phyloP scores from a whole-genome alignment of 768 basidiomycete genomes.

The Kwoniella dejecticola region DNA sequence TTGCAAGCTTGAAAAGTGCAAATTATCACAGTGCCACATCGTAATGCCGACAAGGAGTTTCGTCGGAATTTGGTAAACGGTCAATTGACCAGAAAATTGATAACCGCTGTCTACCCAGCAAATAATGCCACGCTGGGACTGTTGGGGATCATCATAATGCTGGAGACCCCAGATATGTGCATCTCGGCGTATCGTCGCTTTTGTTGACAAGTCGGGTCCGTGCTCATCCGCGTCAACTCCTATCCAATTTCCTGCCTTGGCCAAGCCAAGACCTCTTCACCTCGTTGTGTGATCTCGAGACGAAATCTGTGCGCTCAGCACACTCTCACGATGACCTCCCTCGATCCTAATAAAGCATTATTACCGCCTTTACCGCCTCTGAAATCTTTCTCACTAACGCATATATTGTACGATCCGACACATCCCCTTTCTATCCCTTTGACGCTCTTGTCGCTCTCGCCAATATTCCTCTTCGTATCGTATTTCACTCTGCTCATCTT shows the following conservation, averaged over 20 bases:
- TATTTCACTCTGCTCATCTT: conserved; percentile 51
- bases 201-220: too few relatives aligned
- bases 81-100: neutral
- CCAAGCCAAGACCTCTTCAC: too few relatives aligned
- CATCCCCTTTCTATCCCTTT: conserved; percentile 49
- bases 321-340: conserved; percentile 24
- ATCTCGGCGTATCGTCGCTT: too few relatives aligned
- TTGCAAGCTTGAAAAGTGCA: conserved; percentile 1
- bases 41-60: conserved; percentile 29
- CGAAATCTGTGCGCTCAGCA: too few relatives aligned
- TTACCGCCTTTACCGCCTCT: conserved; percentile 28
- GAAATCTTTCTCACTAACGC: conserved; percentile 46
- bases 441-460: conserved; percentile 49
- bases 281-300: too few relatives aligned
- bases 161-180: too few relatives aligned
- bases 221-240: too few relatives aligned
- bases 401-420: conserved; percentile 48
- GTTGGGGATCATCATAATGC: too few relatives aligned
- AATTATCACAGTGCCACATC: conserved; percentile 12
- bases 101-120: too few relatives aligned
- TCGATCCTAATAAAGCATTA: conserved; percentile 20
- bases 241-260: too few relatives aligned
- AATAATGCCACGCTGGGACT: too few relatives aligned
- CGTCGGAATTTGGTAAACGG: conserved; percentile 17
- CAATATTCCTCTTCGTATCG: conserved; percentile 54